phyloP scores from a whole-genome alignment of 2,329 filamentous ascomycete species.

The Penicillium nordicum region DNA sequence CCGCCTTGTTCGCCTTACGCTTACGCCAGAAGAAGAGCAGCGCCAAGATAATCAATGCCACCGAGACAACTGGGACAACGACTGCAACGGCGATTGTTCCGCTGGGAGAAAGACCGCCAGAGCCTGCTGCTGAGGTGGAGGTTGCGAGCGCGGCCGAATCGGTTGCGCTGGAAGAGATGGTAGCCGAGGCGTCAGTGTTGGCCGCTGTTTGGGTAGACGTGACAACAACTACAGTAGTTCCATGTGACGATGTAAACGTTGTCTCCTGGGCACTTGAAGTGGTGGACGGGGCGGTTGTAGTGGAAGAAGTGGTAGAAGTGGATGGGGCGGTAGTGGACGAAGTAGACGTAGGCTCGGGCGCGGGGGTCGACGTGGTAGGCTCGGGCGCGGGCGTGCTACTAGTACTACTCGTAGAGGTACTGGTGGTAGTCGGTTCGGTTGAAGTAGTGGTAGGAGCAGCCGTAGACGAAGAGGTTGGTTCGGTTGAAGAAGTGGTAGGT shows the following conservation, averaged over 20 bases:
- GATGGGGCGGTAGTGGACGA: constrained; percentile 2
- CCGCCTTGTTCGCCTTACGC: constrained; percentile 78
- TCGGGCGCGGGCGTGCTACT: constrained; percentile 15
- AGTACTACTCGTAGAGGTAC: constrained; percentile 14
- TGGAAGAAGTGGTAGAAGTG: constrained; percentile 1
- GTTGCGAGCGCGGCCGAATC: constrained; percentile 24
- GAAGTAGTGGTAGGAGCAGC: not conserved
- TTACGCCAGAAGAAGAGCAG: constrained; percentile 84
- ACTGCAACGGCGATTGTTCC: constrained; percentile 89
- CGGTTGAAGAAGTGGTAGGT: not conserved
- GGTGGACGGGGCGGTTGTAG: constrained; percentile 5
- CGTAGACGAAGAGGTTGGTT: not conserved
- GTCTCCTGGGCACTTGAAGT: constrained; percentile 16
- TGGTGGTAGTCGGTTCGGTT: constrained; percentile 8
- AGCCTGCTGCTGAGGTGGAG: constrained; percentile 22
- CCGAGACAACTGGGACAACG: constrained; percentile 84
- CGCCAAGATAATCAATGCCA: constrained; percentile 73
- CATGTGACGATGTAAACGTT: constrained; percentile 15
- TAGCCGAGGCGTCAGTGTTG: constrained; percentile 22
- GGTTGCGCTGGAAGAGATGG: constrained; percentile 7
- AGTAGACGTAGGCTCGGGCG: constrained; percentile 25
- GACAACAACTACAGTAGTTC: constrained; percentile 14
- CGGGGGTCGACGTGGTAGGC: constrained; percentile 15
- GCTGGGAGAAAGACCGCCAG: constrained; percentile 42
- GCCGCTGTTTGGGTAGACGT: constrained; percentile 10